Percentiles rank a stretch among this genome's conserved stretches.
phyloP scores from a whole-genome alignment of 139 green algal species.

The Edaphochlamys debaryana region DNA sequence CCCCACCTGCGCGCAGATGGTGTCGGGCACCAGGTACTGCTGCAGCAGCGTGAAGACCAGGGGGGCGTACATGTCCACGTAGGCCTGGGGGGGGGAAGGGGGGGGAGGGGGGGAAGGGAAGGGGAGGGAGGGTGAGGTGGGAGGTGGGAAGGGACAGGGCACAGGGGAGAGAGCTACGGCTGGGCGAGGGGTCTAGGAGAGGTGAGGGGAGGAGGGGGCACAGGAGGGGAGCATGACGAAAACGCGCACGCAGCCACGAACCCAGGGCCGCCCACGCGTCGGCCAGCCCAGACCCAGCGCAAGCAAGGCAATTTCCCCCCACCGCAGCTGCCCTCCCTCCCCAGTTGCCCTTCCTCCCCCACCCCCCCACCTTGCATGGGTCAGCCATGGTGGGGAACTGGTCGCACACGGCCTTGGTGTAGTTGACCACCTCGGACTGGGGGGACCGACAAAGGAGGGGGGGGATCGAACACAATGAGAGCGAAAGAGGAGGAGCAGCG shows the following conservation, averaged over 20 bases:
- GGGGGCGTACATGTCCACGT: slow-evolving; percentile 46
- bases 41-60: slow-evolving; percentile 47
- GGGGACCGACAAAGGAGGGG: too few relatives aligned
- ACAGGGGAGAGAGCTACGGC: too few relatives aligned
- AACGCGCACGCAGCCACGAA: too few relatives aligned
- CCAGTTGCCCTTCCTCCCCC: neutral
- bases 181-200: too few relatives aligned
- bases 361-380: slow-evolving; percentile 29
- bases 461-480: too few relatives aligned
- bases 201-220: too few relatives aligned
- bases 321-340: too few relatives aligned
- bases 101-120: neutral
- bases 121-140: neutral
- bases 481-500: too few relatives aligned
- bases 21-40: slow-evolving; percentile 50
- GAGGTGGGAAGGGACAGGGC: neutral
- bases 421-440: slow-evolving; percentile 42
- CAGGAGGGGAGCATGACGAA: too few relatives aligned
- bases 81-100: neutral
- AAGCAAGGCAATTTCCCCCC: too few relatives aligned
- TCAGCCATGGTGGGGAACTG: slow-evolving; percentile 18
- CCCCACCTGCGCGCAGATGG: slow-evolving; percentile 27
- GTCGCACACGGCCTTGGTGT: slow-evolving; percentile 47
- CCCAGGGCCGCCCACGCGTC: too few relatives aligned
- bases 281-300: too few relatives aligned